phyloP scores from a whole-genome alignment of 306 rosid species.

The Casuarina equisetifolia region DNA sequence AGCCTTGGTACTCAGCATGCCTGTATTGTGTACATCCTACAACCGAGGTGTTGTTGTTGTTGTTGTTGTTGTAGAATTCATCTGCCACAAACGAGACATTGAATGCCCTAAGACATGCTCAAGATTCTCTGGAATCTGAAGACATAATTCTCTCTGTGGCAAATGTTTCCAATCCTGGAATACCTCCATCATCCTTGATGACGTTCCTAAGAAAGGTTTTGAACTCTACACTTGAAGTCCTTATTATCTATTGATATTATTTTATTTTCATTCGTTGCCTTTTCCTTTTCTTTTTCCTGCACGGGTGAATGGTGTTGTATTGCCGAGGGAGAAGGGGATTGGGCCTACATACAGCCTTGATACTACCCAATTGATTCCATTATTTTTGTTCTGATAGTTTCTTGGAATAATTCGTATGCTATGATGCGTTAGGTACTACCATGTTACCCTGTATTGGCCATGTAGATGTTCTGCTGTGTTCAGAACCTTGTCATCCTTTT shows the following conservation, averaged over 20 bases:
- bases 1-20: slow-evolving; percentile 14
- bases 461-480: not conserved
- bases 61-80: slow-evolving; percentile 55
- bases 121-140: slow-evolving; percentile 65
- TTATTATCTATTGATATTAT: not conserved
- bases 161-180: slow-evolving; percentile 84
- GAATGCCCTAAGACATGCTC: slow-evolving; percentile 70
- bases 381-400: not conserved
- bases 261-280: not conserved
- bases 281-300: not conserved
- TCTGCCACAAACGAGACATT: slow-evolving; percentile 60
- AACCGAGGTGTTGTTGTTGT: slow-evolving; percentile 1
- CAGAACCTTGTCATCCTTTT: not conserved
- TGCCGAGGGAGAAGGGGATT: not conserved
- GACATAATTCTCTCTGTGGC: slow-evolving; percentile 56
- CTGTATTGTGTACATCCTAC: slow-evolving; percentile 23
- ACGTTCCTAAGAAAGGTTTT: slow-evolving; percentile 68
- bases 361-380: not conserved
- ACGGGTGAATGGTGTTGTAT: not conserved
- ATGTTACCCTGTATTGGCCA: not conserved
- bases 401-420: not conserved
- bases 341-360: too few species aligned
- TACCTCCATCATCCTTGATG: slow-evolving; percentile 94
- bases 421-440: not conserved
- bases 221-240: slow-evolving; percentile 8